These are phyloP conservation scores for Hypseocharis bilobata DNA, from an alignment of 441 rosid species.

Conservation along the genomic window DNA sequence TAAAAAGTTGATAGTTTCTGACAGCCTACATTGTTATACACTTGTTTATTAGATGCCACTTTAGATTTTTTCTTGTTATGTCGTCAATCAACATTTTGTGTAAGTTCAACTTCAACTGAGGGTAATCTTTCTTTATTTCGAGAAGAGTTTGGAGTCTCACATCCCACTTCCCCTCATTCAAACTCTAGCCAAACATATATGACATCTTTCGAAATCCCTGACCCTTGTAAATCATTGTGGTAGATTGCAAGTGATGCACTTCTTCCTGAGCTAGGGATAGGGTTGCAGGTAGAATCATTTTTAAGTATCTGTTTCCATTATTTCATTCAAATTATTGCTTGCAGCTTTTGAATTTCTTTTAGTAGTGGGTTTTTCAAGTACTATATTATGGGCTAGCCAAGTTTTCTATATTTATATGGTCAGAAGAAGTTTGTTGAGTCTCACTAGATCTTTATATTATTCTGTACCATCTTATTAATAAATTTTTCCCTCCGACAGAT, in stretches of 20 bases:
- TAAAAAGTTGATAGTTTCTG: too few species aligned
- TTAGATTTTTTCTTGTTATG: not conserved
- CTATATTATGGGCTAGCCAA: not conserved
- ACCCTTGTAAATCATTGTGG: too few species aligned
- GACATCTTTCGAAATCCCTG: not conserved
- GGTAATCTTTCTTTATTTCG: not conserved
- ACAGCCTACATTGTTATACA: too few species aligned
- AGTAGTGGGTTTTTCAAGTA: not conserved
- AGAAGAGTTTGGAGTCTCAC: not conserved
- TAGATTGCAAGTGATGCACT: too few species aligned
- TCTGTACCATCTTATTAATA: slow-evolving; percentile 1
- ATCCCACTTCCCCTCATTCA: not conserved
- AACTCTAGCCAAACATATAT: not conserved
- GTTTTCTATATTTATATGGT: not conserved
- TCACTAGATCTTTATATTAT: not conserved
- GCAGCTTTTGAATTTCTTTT: not conserved
- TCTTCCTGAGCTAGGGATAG: too few species aligned
- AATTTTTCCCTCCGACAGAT: slow-evolving; percentile 39
- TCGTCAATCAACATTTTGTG: not conserved
- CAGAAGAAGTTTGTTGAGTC: not conserved
- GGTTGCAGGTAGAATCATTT: too few species aligned
- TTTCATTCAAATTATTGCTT: too few species aligned
- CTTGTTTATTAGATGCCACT: not conserved
- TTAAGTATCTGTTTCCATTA: too few species aligned
- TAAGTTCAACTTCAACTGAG: not conserved